These are phyloP conservation scores for Thermomucor indicae-seudaticae DNA, from an alignment of 371 early-diverging fungal species.

Conservation along the genomic window DNA sequence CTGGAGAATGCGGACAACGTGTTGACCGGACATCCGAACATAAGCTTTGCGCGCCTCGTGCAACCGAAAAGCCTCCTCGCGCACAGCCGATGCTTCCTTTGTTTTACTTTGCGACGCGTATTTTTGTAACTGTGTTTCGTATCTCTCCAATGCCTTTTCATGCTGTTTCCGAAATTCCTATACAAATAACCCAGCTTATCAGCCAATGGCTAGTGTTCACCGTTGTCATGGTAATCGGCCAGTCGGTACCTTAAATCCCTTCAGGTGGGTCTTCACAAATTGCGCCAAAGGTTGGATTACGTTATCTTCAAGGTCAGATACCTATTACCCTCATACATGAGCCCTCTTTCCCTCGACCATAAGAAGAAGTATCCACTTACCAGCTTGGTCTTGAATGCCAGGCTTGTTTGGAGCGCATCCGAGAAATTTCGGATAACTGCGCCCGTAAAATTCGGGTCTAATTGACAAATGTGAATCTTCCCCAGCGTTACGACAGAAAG, in stretches of 20 bases:
- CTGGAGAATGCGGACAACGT: constrained; percentile 39
- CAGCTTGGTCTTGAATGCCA: constrained; percentile 54
- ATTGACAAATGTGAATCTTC: neutral
- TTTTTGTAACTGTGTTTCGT: constrained; percentile 59
- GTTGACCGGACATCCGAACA: constrained; percentile 48
- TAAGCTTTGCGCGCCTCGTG: constrained; percentile 65
- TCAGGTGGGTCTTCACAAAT: constrained; percentile 58
- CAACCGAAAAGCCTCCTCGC: constrained; percentile 68
- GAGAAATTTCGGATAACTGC: constrained; percentile 46
- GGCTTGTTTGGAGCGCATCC: constrained; percentile 51
- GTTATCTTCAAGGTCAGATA: constrained; percentile 56
- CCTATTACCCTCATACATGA: constrained; percentile 32
- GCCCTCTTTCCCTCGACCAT: constrained; percentile 15
- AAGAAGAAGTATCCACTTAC: constrained; percentile 31
- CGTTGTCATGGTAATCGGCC: neutral
- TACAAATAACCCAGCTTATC: neutral
- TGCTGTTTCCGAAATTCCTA: constrained; percentile 53
- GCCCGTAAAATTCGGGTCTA: constrained; percentile 44
- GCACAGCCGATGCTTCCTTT: constrained; percentile 62
- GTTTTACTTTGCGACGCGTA: constrained; percentile 56
- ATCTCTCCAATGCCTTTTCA: constrained; percentile 58
- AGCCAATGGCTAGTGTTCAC: neutral
- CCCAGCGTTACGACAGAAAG: neutral
- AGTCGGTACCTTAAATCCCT: constrained; percentile 15
- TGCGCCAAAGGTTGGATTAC: constrained; percentile 57